Conservation (phyloP, 2,329 filamentous ascomycete genomes). For the Bretziella fagacearum region DNA sequence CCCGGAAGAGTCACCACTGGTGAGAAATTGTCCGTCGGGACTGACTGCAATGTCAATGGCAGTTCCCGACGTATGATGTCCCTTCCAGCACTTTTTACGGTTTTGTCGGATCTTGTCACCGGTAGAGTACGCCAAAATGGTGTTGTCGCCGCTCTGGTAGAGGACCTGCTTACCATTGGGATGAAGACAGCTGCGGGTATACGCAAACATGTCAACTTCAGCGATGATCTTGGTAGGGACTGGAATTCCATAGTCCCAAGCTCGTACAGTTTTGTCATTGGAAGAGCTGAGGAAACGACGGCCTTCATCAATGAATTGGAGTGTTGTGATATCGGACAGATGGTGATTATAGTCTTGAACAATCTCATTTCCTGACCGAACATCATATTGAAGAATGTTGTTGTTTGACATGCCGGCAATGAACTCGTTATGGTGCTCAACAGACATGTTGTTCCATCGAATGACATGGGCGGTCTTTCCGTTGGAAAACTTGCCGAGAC, state of each 20-base stretch:
- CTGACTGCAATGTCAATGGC: constrained; percentile 78
- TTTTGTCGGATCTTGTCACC: constrained; percentile 96
- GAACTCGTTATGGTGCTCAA: constrained; percentile 69
- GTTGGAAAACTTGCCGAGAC: constrained; percentile 73
- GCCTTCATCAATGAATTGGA: constrained; percentile 88
- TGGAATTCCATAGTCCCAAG: constrained; percentile 97
- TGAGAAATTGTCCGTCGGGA: constrained; percentile 83
- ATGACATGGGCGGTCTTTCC: constrained; percentile 93
- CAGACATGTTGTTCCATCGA: constrained; percentile 80
- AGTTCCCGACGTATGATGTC: constrained; percentile 90
- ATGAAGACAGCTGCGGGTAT: constrained; percentile 71
- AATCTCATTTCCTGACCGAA: constrained; percentile 54
- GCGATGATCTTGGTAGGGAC: constrained; percentile 98
- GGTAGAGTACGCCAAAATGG: constrained; percentile 87
- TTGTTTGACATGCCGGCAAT: constrained; percentile 95
- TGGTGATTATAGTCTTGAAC: constrained; percentile 98
- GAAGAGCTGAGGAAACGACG: constrained; percentile 95
- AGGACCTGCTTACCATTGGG: constrained; percentile 88
- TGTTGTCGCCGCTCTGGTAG: constrained; percentile 87
- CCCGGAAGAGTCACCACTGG: constrained; percentile 71
- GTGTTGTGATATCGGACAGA: constrained; percentile 91
- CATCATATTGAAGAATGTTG: constrained; percentile 96
- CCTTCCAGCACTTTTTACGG: constrained; percentile 87
- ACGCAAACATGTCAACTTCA: constrained; percentile 93
- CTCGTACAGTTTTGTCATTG: constrained; percentile 87